phyloP scores from a whole-genome alignment of 2,329 filamentous ascomycete genomes.

The Hymenoscyphus linearis region DNA sequence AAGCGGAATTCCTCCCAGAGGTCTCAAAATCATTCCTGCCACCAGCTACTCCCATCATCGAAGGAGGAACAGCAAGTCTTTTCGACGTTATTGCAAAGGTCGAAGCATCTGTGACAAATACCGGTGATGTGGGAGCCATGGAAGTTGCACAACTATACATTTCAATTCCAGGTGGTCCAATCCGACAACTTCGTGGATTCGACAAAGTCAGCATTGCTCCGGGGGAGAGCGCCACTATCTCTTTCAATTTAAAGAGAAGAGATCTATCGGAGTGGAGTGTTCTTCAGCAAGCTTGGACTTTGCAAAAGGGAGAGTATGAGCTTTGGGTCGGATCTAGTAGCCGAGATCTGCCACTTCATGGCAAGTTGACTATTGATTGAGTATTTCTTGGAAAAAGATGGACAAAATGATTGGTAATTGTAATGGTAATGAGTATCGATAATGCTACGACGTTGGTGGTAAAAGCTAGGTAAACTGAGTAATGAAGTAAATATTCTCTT shows the following conservation, averaged over 20 bases:
- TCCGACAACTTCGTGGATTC: slow-evolving; percentile 59
- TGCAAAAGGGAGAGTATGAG: slow-evolving; percentile 16
- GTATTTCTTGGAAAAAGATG: no score
- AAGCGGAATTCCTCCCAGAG: background rate
- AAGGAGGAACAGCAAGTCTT: slow-evolving; percentile 48
- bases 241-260: slow-evolving; percentile 63
- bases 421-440: no score
- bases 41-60: slow-evolving; percentile 1
- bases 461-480: no score
- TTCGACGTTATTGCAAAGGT: slow-evolving; percentile 48
- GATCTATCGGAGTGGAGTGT: slow-evolving; percentile 85
- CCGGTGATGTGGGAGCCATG: slow-evolving; percentile 35
- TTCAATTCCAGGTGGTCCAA: slow-evolving; percentile 46
- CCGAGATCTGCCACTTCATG: slow-evolving; percentile 20
- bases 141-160: slow-evolving; percentile 32
- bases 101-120: slow-evolving; percentile 47
- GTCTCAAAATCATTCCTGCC: slow-evolving; percentile 9
- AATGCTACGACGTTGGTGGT: no score
- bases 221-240: slow-evolving; percentile 61
- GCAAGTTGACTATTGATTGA: slow-evolving; percentile 1
- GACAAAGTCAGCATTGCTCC: slow-evolving; percentile 64
- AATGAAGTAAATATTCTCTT: no score
- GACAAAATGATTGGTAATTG: no score
- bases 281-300: slow-evolving; percentile 70
- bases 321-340: slow-evolving; percentile 21